These are phyloP conservation scores for Wickerhamomyces chaumierensis DNA, from an alignment of 805 yeast genomes.

Conservation along the genomic window DNA sequence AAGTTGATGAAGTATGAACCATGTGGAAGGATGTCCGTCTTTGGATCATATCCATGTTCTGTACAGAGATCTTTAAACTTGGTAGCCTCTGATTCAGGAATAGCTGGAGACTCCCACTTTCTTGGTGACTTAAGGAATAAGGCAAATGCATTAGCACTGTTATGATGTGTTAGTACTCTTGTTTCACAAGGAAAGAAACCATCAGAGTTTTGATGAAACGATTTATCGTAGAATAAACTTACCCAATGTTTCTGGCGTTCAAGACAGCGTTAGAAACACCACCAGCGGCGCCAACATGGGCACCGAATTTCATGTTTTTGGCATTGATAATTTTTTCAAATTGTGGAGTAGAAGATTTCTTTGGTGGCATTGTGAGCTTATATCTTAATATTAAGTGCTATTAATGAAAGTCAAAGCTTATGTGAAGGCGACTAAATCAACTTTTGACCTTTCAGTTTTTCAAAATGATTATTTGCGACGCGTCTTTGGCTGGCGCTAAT, in stretches of 20 bases:
- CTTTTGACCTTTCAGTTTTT: no score
- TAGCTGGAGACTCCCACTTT: conserved; percentile 80
- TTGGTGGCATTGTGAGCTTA: background rate
- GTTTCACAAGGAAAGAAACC: no score
- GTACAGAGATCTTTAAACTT: conserved; percentile 57
- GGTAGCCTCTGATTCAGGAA: conserved; percentile 51
- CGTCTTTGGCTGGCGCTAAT: no score
- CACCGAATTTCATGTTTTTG: conserved; percentile 61
- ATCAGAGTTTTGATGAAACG: no score
- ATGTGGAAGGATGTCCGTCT: conserved; percentile 81
- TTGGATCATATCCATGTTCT: conserved; percentile 54
- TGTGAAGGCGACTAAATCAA: no score
- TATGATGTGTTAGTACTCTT: no score
- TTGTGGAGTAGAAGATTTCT: background rate
- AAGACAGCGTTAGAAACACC: conserved; percentile 55
- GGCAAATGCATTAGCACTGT: conserved; percentile 73
- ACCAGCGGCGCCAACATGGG: conserved; percentile 79
- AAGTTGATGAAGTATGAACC: conserved; percentile 90
- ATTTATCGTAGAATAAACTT: conserved; percentile 11
- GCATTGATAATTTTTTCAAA: conserved; percentile 18
- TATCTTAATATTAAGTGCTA: no score
- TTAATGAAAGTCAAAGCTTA: no score
- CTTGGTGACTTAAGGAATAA: conserved; percentile 83
- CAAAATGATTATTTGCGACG: no score
- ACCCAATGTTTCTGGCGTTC: conserved; percentile 43